These are phyloP conservation scores for Colletotrichum gigasporum DNA, from an alignment of 2,329 filamentous ascomycete species.

Conservation along the genomic window DNA sequence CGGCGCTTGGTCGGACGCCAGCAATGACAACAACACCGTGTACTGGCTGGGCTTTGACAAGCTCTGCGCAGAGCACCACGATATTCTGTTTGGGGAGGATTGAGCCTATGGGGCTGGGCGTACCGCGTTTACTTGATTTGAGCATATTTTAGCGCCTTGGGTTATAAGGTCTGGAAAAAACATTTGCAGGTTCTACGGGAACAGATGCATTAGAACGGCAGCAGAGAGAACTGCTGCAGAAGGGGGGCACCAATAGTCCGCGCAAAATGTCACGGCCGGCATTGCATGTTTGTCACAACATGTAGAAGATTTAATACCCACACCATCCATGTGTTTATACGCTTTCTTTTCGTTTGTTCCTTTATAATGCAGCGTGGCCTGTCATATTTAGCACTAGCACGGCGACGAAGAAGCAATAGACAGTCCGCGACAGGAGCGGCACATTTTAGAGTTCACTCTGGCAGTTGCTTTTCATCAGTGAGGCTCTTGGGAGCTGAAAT, in stretches of 20 bases:
- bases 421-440: neutral
- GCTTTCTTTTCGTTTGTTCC: neutral
- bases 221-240: neutral
- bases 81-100: slow-evolving; percentile 29
- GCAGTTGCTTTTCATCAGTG: neutral
- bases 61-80: slow-evolving; percentile 27
- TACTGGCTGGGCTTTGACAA: slow-evolving; percentile 30
- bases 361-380: slow-evolving; percentile 11
- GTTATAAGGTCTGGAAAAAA: slow-evolving; percentile 13
- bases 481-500: neutral
- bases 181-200: neutral
- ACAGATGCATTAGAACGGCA: slow-evolving; percentile 14
- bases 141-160: slow-evolving; percentile 12
- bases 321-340: neutral
- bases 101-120: neutral
- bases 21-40: slow-evolving; percentile 26
- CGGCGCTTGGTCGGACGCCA: slow-evolving; percentile 32
- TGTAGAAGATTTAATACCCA: slow-evolving; percentile 16
- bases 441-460: neutral
- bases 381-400: neutral
- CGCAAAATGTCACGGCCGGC: slow-evolving; percentile 22
- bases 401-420: slow-evolving; percentile 21
- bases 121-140: neutral
- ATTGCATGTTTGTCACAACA: slow-evolving; percentile 14
- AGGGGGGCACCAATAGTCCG: neutral